Conservation (phyloP, 768 basidiomycete species). For the Lactifluus piperatus region DNA sequence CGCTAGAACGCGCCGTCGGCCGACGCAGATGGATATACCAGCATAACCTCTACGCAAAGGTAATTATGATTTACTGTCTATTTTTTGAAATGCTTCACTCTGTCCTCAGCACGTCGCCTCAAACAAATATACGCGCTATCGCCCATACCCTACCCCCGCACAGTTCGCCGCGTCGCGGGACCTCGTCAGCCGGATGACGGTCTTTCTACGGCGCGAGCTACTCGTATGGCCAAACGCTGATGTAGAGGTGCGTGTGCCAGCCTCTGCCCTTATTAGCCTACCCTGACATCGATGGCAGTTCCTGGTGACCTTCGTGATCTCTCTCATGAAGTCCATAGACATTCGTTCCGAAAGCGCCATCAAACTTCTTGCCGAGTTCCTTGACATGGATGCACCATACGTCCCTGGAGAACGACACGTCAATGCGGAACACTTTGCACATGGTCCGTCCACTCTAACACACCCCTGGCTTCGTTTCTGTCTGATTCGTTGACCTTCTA, state of each 20-base stretch:
- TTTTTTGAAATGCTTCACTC: slow-evolving; percentile 1
- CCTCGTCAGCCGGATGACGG: slow-evolving; percentile 63
- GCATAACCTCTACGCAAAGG: slow-evolving; percentile 79
- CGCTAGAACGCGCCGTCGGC: slow-evolving; percentile 65
- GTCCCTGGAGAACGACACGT: slow-evolving; percentile 45
- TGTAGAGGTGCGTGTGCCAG: slow-evolving; percentile 54
- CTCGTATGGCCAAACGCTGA: slow-evolving; percentile 86
- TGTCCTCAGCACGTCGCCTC: slow-evolving; percentile 75
- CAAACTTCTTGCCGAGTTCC: slow-evolving; percentile 76
- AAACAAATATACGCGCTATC: slow-evolving; percentile 76
- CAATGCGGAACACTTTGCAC: slow-evolving; percentile 90
- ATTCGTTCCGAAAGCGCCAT: slow-evolving; percentile 86
- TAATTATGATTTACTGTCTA: slow-evolving; percentile 22
- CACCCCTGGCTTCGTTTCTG: background rate
- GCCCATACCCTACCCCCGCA: slow-evolving; percentile 81
- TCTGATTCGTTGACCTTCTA: slow-evolving; percentile 25
- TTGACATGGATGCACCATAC: slow-evolving; percentile 66
- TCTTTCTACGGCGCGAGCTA: slow-evolving; percentile 78
- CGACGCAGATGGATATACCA: slow-evolving; percentile 74
- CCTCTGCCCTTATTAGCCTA: background rate
- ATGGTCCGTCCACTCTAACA: slow-evolving; percentile 46
- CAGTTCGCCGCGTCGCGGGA: slow-evolving; percentile 76
- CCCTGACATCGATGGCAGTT: slow-evolving; percentile 43
- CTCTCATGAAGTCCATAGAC: slow-evolving; percentile 88
- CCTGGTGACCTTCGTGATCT: slow-evolving; percentile 79